Percentiles rank a stretch among this genome's conserved stretches.
Conservation (phyloP, 2,329 filamentous ascomycete species). For the Bipolaris cookei region DNA sequence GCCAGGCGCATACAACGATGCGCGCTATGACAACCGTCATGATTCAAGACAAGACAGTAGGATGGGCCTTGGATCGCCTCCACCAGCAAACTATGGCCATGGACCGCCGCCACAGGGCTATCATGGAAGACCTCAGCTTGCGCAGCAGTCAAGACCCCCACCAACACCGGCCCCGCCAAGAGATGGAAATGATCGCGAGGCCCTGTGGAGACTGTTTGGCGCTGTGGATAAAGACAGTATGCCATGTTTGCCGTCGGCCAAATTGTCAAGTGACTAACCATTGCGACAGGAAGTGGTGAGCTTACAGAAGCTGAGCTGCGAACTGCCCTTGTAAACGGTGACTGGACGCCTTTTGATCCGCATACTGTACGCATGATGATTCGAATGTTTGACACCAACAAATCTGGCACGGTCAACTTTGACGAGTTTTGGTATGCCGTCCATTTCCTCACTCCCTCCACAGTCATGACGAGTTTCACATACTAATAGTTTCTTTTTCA, state of each 20-base stretch:
- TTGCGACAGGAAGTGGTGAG: conserved; percentile 69
- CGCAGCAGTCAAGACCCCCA: conserved; percentile 51
- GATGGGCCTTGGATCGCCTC: conserved; percentile 55
- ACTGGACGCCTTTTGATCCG: conserved; percentile 91
- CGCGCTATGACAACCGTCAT: conserved; percentile 42
- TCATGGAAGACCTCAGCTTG: conserved; percentile 68
- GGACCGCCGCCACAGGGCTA: conserved; percentile 65
- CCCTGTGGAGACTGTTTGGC: conserved; percentile 82
- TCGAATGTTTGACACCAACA: conserved; percentile 96
- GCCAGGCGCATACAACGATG: conserved; percentile 50
- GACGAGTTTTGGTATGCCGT: conserved; percentile 79
- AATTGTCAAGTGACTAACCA: conserved; percentile 9
- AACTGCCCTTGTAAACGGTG: conserved; percentile 91
- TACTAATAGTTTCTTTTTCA: conserved; percentile 6
- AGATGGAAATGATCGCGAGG: conserved; percentile 69
- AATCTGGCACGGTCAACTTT: conserved; percentile 87
- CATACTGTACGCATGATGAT: conserved; percentile 99
- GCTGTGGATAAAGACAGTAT: conserved; percentile 86
- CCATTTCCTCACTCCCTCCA: background rate
- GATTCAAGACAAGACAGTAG: conserved; percentile 29
- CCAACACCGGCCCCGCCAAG: conserved; percentile 58
- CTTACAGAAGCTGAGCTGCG: conserved; percentile 87
- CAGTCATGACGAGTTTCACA: background rate
- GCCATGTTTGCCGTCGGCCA: conserved; percentile 17
- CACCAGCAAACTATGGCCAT: conserved; percentile 59